Percentiles rank a stretch among this genome's conserved stretches.
Evolutionary conservation across 1,284 basidiomycete genomes (phyloP).

Genomic region (Boletus semigastroideus): DNA sequence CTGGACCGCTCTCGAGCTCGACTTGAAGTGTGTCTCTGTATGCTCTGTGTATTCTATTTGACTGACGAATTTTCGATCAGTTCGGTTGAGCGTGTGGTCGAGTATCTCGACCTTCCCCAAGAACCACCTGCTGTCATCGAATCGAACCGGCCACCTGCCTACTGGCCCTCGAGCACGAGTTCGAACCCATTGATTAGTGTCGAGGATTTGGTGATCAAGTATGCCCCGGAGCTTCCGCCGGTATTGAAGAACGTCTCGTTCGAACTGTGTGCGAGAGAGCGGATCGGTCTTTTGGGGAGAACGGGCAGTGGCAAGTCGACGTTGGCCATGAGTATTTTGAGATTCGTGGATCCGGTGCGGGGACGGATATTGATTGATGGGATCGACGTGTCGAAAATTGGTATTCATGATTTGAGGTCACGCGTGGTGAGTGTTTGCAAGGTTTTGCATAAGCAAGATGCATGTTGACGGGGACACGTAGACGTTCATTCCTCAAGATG

Average conservation of each 20-base stretch:
- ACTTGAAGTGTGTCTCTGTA: conserved; percentile 25
- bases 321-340: conserved; percentile 81
- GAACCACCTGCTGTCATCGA: conserved; percentile 77
- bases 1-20: conserved; percentile 48
- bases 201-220: conserved; percentile 77
- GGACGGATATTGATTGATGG: conserved; percentile 87
- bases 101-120: conserved; percentile 86
- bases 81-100: conserved; percentile 84
- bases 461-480: conserved; percentile 24
- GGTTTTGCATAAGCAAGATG: background rate
- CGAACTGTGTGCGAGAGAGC: conserved; percentile 58
- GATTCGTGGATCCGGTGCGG: conserved; percentile 82
- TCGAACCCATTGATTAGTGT: conserved; percentile 54
- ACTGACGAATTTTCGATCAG: conserved; percentile 71
- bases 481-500: conserved; percentile 86
- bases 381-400: conserved; percentile 87
- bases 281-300: conserved; percentile 72
- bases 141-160: conserved; percentile 69
- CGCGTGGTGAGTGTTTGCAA: conserved; percentile 52
- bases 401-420: conserved; percentile 80
- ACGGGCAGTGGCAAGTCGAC: conserved; percentile 84
- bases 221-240: conserved; percentile 80
- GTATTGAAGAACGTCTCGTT: conserved; percentile 81
- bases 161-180: conserved; percentile 80
- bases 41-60: conserved; percentile 23